phyloP scores from a whole-genome alignment of 2,329 filamentous ascomycete genomes.

The Aspergillus novoparasiticus region DNA sequence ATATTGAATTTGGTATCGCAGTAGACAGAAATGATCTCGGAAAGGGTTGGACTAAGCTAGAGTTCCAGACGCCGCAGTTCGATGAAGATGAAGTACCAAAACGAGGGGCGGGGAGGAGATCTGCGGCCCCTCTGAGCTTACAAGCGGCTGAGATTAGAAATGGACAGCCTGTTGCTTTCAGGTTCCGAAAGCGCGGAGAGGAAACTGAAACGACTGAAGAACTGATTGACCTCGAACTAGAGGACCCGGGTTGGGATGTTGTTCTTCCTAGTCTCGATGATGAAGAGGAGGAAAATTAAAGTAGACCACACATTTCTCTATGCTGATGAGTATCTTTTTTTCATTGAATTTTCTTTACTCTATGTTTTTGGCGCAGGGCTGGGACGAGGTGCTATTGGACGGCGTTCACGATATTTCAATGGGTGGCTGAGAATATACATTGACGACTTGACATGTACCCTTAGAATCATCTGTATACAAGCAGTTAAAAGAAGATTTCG shows the following conservation, averaged over 20 bases:
- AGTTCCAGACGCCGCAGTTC: constrained; percentile 33
- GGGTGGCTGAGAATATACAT: background rate
- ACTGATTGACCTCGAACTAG: constrained; percentile 28
- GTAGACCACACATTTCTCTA: background rate
- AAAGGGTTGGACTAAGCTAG: constrained; percentile 53
- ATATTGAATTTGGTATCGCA: constrained; percentile 52
- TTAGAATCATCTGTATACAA: background rate
- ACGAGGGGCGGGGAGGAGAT: constrained; percentile 33
- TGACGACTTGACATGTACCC: background rate
- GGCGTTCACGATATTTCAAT: background rate
- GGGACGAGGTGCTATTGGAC: background rate
- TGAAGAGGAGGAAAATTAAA: constrained; percentile 26
- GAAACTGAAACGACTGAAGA: constrained; percentile 20
- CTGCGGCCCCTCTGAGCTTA: constrained; percentile 24
- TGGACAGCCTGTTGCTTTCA: constrained; percentile 38
- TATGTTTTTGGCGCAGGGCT: background rate
- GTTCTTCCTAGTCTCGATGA: constrained; percentile 38
- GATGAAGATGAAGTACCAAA: constrained; percentile 27
- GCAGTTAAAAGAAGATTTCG: background rate
- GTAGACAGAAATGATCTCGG: constrained; percentile 51
- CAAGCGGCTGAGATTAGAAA: constrained; percentile 32
- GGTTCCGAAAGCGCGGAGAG: constrained; percentile 31
- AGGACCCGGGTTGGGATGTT: constrained; percentile 42
- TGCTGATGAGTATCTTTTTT: background rate
- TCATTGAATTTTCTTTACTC: background rate